These are phyloP conservation scores for Theileria orientalis DNA, from an alignment of 169 alveolate species.

Conservation along the genomic window DNA sequence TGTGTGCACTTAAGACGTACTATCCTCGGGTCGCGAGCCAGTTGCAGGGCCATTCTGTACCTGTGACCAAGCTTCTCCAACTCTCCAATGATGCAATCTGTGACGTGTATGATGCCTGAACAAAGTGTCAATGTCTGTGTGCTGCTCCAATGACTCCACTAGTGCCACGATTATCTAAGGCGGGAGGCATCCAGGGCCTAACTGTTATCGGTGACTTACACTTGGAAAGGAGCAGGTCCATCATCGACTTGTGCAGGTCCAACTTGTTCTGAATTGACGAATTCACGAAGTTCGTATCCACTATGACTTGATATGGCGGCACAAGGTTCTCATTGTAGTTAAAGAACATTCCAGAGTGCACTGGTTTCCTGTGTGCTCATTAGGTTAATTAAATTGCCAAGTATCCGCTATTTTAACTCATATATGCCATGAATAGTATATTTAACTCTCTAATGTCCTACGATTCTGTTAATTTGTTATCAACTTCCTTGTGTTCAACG, in stretches of 20 bases:
- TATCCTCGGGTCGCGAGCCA: slow-evolving; percentile 96
- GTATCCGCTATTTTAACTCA: too few relatives aligned
- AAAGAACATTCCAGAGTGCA: slow-evolving; percentile 72
- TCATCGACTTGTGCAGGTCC: slow-evolving; percentile 92
- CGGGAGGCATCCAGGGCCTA: too few relatives aligned
- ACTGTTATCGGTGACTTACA: slow-evolving; percentile 67
- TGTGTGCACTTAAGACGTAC: slow-evolving; percentile 93
- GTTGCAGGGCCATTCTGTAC: slow-evolving; percentile 92
- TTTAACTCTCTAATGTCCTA: too few relatives aligned
- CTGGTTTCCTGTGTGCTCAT: slow-evolving; percentile 24
- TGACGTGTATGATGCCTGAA: slow-evolving; percentile 88
- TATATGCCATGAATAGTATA: too few relatives aligned
- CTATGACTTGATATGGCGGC: slow-evolving; percentile 96
- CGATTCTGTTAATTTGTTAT: not conserved
- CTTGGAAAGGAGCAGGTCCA: slow-evolving; percentile 96
- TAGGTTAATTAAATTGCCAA: not conserved
- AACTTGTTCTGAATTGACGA: slow-evolving; percentile 96
- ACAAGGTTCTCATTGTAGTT: slow-evolving; percentile 90
- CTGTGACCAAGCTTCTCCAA: slow-evolving; percentile 97
- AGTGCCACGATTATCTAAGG: too few relatives aligned
- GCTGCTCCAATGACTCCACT: too few relatives aligned
- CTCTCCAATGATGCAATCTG: slow-evolving; percentile 99
- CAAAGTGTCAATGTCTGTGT: not conserved
- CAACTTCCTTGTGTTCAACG: not conserved
- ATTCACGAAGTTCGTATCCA: slow-evolving; percentile 99